Percentiles rank a stretch among this genome's conserved stretches.
Evolutionary conservation across 768 basidiomycete species (phyloP).

Genomic region (Amanita thiersii): DNA sequence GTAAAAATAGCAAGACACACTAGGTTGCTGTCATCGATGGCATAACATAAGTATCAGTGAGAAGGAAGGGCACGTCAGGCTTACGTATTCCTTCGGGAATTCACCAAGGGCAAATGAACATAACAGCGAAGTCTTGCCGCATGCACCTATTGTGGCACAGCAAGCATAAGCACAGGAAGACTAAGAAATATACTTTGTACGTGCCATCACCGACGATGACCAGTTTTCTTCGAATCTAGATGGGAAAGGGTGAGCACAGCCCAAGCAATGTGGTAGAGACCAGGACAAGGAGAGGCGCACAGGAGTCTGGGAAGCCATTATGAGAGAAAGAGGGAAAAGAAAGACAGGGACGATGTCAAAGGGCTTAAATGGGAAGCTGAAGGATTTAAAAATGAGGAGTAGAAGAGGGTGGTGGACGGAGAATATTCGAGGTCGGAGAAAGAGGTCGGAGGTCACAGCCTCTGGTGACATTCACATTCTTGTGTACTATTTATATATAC

Average conservation of each 20-base stretch:
- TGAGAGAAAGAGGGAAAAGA: slow-evolving; percentile 6
- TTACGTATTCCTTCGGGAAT: slow-evolving; percentile 93
- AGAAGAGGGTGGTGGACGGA: neutral
- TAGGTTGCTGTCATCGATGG: slow-evolving; percentile 42
- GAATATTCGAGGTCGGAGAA: slow-evolving; percentile 9
- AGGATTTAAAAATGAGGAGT: slow-evolving; percentile 4
- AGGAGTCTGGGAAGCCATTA: slow-evolving; percentile 48
- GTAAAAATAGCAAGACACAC: slow-evolving; percentile 26
- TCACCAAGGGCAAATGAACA: slow-evolving; percentile 91
- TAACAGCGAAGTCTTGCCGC: slow-evolving; percentile 90
- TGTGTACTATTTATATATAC: slow-evolving; percentile 13
- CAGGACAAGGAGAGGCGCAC: slow-evolving; percentile 29
- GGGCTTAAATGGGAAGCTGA: slow-evolving; percentile 5
- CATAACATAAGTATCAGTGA: slow-evolving; percentile 10
- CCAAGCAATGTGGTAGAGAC: slow-evolving; percentile 6
- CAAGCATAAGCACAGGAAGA: slow-evolving; percentile 14
- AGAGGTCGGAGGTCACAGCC: slow-evolving; percentile 20
- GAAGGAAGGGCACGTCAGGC: slow-evolving; percentile 22
- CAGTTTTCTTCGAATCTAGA: slow-evolving; percentile 85
- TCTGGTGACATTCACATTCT: slow-evolving; percentile 15
- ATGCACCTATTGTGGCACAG: slow-evolving; percentile 56
- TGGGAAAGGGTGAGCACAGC: slow-evolving; percentile 9
- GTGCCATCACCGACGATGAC: slow-evolving; percentile 96
- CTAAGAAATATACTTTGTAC: slow-evolving; percentile 20
- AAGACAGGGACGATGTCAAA: slow-evolving; percentile 3